Base-by-base conservation (phyloP, 2,329 filamentous ascomycete genomes). In the Sporothrix brasiliensis region DNA sequence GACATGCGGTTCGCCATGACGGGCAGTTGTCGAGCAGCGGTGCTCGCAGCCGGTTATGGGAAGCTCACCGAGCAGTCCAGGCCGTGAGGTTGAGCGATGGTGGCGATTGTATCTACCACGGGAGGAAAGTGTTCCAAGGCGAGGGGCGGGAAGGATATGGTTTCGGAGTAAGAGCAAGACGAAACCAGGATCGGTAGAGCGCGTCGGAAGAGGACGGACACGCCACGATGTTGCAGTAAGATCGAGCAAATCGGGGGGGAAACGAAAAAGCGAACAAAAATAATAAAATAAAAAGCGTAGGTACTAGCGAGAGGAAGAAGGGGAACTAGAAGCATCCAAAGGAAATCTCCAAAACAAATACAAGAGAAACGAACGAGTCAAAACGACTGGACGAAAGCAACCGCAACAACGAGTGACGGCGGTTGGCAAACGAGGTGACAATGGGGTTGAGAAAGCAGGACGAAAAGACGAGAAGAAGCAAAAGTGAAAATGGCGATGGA, bases 1-100 rank as follows among this genome's bases (percentile, higher is more conserved):
- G 89, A 91, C 85, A 88, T 87, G 77, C 87, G 84, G 72, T 78
- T 87, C 74, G 88, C 83, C 88, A 90, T 89, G 78, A 70, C 81
- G 79, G 72, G 72, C 72, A 72, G 72, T 63, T 69, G 71, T 56
- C 53, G 69, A 66, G 66, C 66, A 21, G 50, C 50, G n/a, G 50
- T 50, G 69, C 69, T 71, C 69, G 66, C 50, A 21, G 41, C 66
- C 69, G 49, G 50, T 19, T 34, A 50, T 21, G 68, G 53, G 41
- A 63, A 68, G 19, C 54, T 66, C 30, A 44, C 67, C 66, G 60
- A 49, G 24, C 3, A 54, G 54, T 30, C 69, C 58, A 65, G 69
- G 68, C 50, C 56, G 68, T 63, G 39, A 44, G 50, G 49, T 24
- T 9, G 19, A 44, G 19, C 74, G 74, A 74, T 69, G 61, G 71